Percentiles rank a stretch among this genome's conserved stretches.
phyloP scores from a whole-genome alignment of 192 early-diverging fungal species.

The Umbelopsis sp. region DNA sequence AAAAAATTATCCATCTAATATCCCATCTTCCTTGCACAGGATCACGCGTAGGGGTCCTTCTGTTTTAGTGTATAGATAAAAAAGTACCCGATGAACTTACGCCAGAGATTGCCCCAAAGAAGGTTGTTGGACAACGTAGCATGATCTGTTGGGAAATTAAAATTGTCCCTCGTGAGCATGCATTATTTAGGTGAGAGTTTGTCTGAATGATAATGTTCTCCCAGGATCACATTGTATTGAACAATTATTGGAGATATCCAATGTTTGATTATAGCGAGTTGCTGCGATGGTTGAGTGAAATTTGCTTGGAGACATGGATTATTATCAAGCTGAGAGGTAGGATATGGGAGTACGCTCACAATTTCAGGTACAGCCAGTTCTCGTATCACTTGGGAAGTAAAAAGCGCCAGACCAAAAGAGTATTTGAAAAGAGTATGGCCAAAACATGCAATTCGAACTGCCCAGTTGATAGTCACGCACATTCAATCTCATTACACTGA shows the following conservation, averaged over 20 bases:
- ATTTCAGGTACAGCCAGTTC: not conserved
- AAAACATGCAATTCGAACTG: not conserved
- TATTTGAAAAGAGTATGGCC: not conserved
- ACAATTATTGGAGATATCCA: too few relatives aligned
- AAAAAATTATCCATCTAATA: not conserved
- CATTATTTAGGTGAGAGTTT: not conserved
- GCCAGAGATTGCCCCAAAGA: not conserved
- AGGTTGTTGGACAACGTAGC: constrained; percentile 4
- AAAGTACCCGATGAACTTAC: not conserved
- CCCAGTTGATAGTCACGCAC: not conserved
- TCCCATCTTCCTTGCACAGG: not conserved
- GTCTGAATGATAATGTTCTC: not conserved
- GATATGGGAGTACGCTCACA: not conserved
- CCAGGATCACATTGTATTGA: too few relatives aligned
- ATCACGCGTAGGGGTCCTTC: constrained; percentile 20
- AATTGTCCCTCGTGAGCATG: constrained; percentile 5
- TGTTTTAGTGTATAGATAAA: constrained; percentile 6
- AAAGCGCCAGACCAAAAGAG: not conserved
- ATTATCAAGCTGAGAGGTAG: too few relatives aligned
- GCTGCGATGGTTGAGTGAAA: too few relatives aligned
- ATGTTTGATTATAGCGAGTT: too few relatives aligned
- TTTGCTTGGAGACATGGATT: too few relatives aligned
- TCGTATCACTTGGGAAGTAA: not conserved
- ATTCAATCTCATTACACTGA: not conserved
- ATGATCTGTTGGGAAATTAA: constrained; percentile 21